Evolutionary conservation across 495 filamentous ascomycete species (phyloP), one percentile per base, ranked within the genome.

Genomic region (Neurospora sp.): DNA sequence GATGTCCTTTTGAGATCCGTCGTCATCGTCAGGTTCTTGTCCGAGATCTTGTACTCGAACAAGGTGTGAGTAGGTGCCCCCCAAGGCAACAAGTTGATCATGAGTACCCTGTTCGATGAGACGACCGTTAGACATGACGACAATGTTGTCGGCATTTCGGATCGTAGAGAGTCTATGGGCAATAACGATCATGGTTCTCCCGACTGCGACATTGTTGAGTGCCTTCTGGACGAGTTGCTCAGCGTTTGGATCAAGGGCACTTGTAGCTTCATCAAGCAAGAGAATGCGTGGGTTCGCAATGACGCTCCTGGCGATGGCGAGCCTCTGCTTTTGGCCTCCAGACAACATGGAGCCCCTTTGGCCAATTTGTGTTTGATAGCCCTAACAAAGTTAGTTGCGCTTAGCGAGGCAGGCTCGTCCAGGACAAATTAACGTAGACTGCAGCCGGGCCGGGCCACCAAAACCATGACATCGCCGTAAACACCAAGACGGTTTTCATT

Each of bases 231-330:
- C 86, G 8, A 89, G 85, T 8, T 83, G 80, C 74, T 93, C 91
- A 72, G 88, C 89, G 31, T 85, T 85, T 4, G 86, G 84, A 76
- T 96, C 93, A 16, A 96, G 82, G 35, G 92, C 90, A 76, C 88
- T 89, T 0, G 92, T 96, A 0, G 90, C 91, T 75, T 95, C 92
- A 75, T 95, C 92, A 31, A 96, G 81, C 22, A 96, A 87, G 17
- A 96, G 79, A 39, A 96, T 88, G n/a, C 87, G 87, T 0, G 92
- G 90, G 71, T 94, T 86, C 41, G 89, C 87, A 14, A 96, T 78
- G 65, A 88, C 87, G 20, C 89, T 88, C 69, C 90, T 80, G 14
- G 90, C 90, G 71, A 92, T 89, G 12, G 89, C 89, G 16, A 92
- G 83, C 17, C 90, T 80, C 74, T 93, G 91, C 73, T 87, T 88